These are phyloP conservation scores for Podospora anserina DNA, from an alignment of 495 filamentous ascomycete genomes.

Conservation along the genomic window DNA sequence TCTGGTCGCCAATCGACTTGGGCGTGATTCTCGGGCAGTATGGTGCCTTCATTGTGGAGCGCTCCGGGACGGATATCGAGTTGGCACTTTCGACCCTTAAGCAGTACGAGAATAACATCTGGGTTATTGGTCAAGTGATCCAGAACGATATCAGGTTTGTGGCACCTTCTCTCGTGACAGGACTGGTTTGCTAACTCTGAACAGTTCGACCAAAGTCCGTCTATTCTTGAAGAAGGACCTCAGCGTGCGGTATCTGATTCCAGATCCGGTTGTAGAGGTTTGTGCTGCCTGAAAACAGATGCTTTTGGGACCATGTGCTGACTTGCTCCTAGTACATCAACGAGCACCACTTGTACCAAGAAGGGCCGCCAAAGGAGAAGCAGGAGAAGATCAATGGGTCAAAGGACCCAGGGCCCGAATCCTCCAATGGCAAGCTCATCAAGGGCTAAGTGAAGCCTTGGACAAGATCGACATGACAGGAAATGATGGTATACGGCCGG, in stretches of 20 bases:
- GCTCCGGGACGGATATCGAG: constrained; percentile 84
- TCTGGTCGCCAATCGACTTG: constrained; percentile 82
- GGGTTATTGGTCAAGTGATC: constrained; percentile 83
- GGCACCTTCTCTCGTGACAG: background rate
- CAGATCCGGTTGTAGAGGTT: constrained; percentile 28
- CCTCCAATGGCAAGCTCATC: constrained; percentile 11
- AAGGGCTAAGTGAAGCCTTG: constrained; percentile 15
- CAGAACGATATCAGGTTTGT: constrained; percentile 71
- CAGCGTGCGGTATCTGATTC: constrained; percentile 56
- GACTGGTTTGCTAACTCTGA: constrained; percentile 3
- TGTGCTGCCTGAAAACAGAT: constrained; percentile 16
- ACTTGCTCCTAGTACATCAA: constrained; percentile 70
- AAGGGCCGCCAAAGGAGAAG: constrained; percentile 47
- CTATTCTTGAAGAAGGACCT: constrained; percentile 78
- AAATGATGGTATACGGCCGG: background rate
- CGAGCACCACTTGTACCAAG: constrained; percentile 67
- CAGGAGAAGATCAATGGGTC: constrained; percentile 37
- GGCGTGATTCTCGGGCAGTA: constrained; percentile 83
- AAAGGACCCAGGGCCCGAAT: constrained; percentile 1
- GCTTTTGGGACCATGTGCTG: constrained; percentile 15
- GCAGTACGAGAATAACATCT: constrained; percentile 68
- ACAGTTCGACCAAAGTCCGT: constrained; percentile 76
- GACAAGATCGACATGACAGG: background rate
- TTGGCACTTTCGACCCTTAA: constrained; percentile 73
- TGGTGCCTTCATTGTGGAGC: constrained; percentile 86